Percentiles rank a stretch among this genome's conserved stretches.
These are phyloP conservation scores for Cercospora sp. DNA, from an alignment of 2,329 filamentous ascomycete species.

Conservation along the genomic window DNA sequence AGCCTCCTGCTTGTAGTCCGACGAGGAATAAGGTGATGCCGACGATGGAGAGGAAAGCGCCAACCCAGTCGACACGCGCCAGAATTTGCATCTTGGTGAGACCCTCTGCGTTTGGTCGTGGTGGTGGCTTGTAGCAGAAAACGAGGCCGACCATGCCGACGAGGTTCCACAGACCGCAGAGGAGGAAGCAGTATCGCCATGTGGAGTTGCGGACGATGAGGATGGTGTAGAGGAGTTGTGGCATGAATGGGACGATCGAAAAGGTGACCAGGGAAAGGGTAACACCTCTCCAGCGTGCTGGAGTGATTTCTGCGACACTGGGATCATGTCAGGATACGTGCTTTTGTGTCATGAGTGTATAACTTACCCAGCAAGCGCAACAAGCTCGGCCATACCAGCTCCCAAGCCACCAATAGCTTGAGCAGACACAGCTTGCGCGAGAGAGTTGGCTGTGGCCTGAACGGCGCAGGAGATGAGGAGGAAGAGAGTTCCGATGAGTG, in stretches of 20 bases:
- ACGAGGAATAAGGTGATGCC: constrained; percentile 55
- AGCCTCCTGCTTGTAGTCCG: constrained; percentile 38
- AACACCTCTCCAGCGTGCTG: constrained; percentile 28
- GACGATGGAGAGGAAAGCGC: constrained; percentile 52
- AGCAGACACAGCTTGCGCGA: constrained; percentile 24
- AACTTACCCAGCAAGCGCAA: constrained; percentile 28
- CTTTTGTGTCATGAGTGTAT: neutral
- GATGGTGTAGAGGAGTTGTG: constrained; percentile 62
- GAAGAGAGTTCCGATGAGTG: constrained; percentile 23
- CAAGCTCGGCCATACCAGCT: constrained; percentile 29
- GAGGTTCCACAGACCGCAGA: constrained; percentile 56
- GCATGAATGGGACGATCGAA: constrained; percentile 63
- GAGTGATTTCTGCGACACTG: constrained; percentile 32
- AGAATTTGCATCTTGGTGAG: constrained; percentile 46
- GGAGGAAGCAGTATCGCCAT: constrained; percentile 58
- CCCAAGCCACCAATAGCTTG: constrained; percentile 30
- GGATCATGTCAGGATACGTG: neutral
- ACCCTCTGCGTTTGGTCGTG: constrained; percentile 43
- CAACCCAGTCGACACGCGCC: constrained; percentile 52
- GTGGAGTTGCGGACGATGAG: constrained; percentile 51
- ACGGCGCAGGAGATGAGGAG: constrained; percentile 26
- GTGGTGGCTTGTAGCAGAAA: constrained; percentile 57
- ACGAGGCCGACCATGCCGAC: constrained; percentile 53
- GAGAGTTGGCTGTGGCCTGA: constrained; percentile 23
- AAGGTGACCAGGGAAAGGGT: constrained; percentile 51